Base-by-base conservation (phyloP, 306 rosid genomes). In the Medicago lupulina region DNA sequence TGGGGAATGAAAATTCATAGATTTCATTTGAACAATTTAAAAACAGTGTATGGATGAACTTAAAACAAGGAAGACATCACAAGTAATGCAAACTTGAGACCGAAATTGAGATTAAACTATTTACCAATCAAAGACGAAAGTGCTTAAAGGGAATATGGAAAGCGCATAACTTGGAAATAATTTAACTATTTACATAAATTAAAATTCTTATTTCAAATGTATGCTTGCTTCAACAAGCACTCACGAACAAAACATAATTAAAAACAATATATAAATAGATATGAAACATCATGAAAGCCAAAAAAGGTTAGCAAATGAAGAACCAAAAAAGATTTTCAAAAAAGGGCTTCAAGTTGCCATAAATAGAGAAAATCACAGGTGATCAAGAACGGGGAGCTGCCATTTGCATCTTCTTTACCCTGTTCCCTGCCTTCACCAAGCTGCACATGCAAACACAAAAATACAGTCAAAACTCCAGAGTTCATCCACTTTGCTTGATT, bases 381-480 rank as follows among this genome's bases (percentile, higher is more conserved):
- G 71, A 60, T 87, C 89, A 94, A 64, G 97, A 85, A 68, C 98
- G 92, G 18, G 97, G 97, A 76, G 97, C 93, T 51, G 89, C 86
- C 93, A 94, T 87, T 80, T 92, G 97, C 86, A 87, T 90, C 95
- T 90, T 94, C 86, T 85, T 92, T 53, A 94, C 80, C 84, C 85
- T 84, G 75, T 81, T 83, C 14, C 89, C 95, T 0, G 87, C 73
- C 78, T 80, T 94, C 69, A 94, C 98, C 93, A 81, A 60, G 73
- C 98, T 94, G 93, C 82, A 82, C 47, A 51, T 15, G 23, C 73
- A 75, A 57, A 84, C 19, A 64, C 40, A 76, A 4, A n/a, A 76
- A 28, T 34, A 47, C 31, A 11, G 63, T 77, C 80, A 74, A 70
- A 4, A 63, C 36, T 65, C n/a, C 7, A 39, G 41, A 50, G 19